Base-by-base conservation (phyloP, 2,329 filamentous ascomycete species). In the Trichoderma sp. region DNA sequence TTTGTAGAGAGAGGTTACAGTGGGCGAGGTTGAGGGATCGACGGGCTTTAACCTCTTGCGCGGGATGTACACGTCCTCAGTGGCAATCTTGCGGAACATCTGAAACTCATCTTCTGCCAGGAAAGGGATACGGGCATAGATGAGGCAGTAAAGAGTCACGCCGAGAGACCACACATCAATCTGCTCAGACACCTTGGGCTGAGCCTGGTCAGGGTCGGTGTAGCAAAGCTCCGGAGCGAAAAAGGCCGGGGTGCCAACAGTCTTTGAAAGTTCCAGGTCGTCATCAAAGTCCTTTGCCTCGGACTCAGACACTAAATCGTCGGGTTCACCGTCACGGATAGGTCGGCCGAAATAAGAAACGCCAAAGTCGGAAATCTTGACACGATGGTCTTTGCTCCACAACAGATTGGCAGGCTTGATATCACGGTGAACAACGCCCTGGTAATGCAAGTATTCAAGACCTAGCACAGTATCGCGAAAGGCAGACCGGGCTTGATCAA, bases 331-430 rank as follows among this genome's bases (percentile, higher is more conserved):
- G 61, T 97, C 93, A 50, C 93, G 88, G 71, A 95, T 92, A 1
- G 94, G 94, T 65, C 94, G 90, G 32, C 96, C 96, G 74, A 99
- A 93, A 81, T 98, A 99, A 1, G 96, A 99, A 1, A 99, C 96
- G 36, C 96, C 96, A 83, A 99, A 99, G 79, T 99, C 96, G 6
- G 96, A 98, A 73, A 99, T 99, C 85, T 99, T 99, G 78, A 98
- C 93, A 15, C 92, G 90, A 76, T 95, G 91, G 74, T 94, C 92
- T 76, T 85, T 90, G 65, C 94, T 97, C 85, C 95, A 94, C 7
- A 99, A 86, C 7, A 99, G 86, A 79, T 98, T 98, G 47, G 95
- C 95, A 1, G 93, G 93, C 79, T 95, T 95, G 80, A 95, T 95
- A 77, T 95, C 93, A 64, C 93, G 89, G 77, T 95, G 93, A 30